These are phyloP conservation scores for Hypsizygus ulmarius DNA, from an alignment of 1,284 basidiomycete species.

Conservation along the genomic window DNA sequence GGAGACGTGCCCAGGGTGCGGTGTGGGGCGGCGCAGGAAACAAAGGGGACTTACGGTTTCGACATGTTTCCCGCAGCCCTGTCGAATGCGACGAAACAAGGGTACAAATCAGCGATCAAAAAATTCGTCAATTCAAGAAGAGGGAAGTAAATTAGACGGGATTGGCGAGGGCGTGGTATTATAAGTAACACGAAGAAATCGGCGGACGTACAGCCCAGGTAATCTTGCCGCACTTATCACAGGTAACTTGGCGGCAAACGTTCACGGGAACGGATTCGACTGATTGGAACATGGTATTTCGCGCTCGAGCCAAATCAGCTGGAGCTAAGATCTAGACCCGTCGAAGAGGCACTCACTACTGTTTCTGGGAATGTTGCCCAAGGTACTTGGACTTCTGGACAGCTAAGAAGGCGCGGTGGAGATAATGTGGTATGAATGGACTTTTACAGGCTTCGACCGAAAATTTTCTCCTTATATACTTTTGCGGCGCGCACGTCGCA, in stretches of 20 bases:
- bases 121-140: no score
- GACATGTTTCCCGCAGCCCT: slow-evolving; percentile 71
- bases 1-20: neutral
- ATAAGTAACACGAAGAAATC: neutral
- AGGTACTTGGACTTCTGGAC: no score
- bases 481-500: no score
- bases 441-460: no score
- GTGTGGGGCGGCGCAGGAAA: slow-evolving; percentile 12
- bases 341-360: no score
- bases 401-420: no score
- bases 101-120: slow-evolving; percentile 12
- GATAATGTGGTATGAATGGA: no score
- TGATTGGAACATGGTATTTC: slow-evolving; percentile 6
- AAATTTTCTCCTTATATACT: no score
- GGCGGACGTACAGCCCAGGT: slow-evolving; percentile 64
- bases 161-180: no score
- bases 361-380: no score
- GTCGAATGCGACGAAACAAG: slow-evolving; percentile 22
- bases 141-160: no score
- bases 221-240: slow-evolving; percentile 63
- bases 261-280: slow-evolving; percentile 42
- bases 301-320: neutral
- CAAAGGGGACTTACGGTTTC: slow-evolving; percentile 50
- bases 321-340: no score
- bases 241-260: slow-evolving; percentile 56